These are phyloP conservation scores for Beauveria australis DNA, from an alignment of 2,329 filamentous ascomycete genomes.

Conservation along the genomic window DNA sequence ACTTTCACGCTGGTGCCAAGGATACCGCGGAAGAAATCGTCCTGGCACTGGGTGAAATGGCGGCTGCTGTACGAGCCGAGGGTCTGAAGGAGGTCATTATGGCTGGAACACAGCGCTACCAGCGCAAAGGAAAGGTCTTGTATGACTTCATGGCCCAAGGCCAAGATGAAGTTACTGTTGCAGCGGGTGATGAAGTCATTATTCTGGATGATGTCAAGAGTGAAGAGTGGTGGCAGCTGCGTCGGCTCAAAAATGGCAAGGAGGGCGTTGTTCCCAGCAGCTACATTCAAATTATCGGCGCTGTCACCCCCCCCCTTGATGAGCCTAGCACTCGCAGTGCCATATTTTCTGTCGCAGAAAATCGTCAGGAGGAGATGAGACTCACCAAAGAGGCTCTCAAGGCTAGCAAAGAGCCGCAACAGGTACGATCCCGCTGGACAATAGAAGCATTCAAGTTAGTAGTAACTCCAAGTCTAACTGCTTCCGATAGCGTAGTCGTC, in stretches of 20 bases:
- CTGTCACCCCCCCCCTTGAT: conserved; percentile 42
- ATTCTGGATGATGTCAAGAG: conserved; percentile 85
- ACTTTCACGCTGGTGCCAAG: conserved; percentile 95
- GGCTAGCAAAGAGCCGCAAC: conserved; percentile 46
- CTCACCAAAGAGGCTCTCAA: conserved; percentile 73
- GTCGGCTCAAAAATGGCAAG: conserved; percentile 80
- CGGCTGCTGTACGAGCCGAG: conserved; percentile 77
- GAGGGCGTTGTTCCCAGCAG: conserved; percentile 95
- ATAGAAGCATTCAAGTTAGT: too few relatives aligned
- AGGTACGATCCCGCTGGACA: conserved; percentile 65
- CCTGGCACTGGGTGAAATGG: conserved; percentile 75
- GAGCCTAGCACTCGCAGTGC: conserved; percentile 42
- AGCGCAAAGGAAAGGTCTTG: conserved; percentile 77
- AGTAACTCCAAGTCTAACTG: conserved; percentile 48
- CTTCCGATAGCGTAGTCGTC: conserved; percentile 62
- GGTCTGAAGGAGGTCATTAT: conserved; percentile 77
- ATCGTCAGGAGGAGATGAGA: conserved; percentile 70
- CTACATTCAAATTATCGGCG: conserved; percentile 83
- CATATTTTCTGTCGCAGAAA: conserved; percentile 66
- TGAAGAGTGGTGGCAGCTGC: conserved; percentile 98
- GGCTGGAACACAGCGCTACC: conserved; percentile 59
- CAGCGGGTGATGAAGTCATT: conserved; percentile 80
- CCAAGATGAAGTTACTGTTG: conserved; percentile 91
- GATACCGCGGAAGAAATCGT: conserved; percentile 95
- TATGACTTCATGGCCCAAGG: conserved; percentile 97